Percentiles rank a stretch among this genome's conserved stretches.
Conservation (phyloP, 352 stramenopile genomes). For the Phytopythium cucurbitacearum region DNA sequence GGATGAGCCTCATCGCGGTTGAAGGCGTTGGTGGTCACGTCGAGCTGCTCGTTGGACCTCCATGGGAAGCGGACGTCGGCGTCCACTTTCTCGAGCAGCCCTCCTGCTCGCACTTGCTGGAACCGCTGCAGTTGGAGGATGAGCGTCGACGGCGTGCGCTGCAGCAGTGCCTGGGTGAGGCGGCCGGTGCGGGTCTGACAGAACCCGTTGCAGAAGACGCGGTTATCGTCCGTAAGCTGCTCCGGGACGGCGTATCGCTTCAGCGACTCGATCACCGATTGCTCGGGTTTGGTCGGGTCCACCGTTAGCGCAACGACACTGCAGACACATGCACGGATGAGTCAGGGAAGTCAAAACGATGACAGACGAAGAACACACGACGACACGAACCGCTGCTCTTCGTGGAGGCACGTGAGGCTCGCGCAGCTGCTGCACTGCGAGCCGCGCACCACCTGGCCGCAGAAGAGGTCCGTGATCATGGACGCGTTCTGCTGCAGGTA, state of each 20-base stretch:
- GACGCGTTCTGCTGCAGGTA: constrained; percentile 60
- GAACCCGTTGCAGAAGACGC: constrained; percentile 63
- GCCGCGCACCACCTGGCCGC: constrained; percentile 69
- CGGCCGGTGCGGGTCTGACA: constrained; percentile 67
- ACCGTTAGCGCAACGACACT: constrained; percentile 68
- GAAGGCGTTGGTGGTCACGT: constrained; percentile 70
- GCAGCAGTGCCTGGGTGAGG: constrained; percentile 65
- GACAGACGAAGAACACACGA: not conserved
- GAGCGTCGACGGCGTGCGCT: constrained; percentile 45
- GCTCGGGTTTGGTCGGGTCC: constrained; percentile 20
- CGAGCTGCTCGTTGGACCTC: constrained; percentile 27
- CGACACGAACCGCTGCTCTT: constrained; percentile 35
- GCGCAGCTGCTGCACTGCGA: constrained; percentile 74
- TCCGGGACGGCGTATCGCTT: constrained; percentile 50
- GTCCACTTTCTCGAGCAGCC: constrained; percentile 46
- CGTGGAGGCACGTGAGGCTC: constrained; percentile 64
- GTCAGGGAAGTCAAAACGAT: not conserved
- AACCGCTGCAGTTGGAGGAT: constrained; percentile 75
- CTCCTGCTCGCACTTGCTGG: constrained; percentile 30
- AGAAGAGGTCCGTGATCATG: constrained; percentile 68
- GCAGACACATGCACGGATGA: constrained; percentile 1
- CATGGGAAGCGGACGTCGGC: constrained; percentile 57
- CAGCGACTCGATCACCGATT: constrained; percentile 53
- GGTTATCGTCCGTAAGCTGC: constrained; percentile 55
- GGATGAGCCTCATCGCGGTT: constrained; percentile 36